Base-by-base conservation (phyloP, 495 filamentous ascomycete genomes). In the Parathielavia hyrcaniae region DNA sequence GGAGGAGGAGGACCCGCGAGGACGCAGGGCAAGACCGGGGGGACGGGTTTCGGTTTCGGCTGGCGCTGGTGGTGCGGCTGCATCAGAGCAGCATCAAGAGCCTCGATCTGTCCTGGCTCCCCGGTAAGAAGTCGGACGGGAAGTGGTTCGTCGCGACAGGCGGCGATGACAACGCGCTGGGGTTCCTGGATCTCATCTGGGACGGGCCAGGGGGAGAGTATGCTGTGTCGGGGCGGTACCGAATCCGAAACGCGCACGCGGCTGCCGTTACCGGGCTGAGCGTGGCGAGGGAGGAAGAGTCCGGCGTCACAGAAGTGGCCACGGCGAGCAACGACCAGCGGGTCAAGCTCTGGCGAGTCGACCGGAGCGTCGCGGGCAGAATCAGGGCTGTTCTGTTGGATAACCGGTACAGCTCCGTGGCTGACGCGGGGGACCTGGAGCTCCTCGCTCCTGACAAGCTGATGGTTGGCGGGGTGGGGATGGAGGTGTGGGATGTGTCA, bases 101-200 rank as follows among this genome's bases (percentile, higher is more conserved):
- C 4, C 69, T 86, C 4, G 72, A 73, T 30, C 59, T 76, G 2
- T 56, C 63, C 3, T 53, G 70, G 1, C 73, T 66, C 1, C 65
- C 61, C n/a, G 60, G 59, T 0, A 47, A 17, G 0, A 35, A 26
- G 11, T 36, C 55, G 3, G 55, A 55, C 0, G 55, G 64, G 1
- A 12, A 45, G 13, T 77, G 74, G 32, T 36, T 92, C 10, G 59
- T 92, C 17, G 67, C 85, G n/a, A 86, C 87, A 0, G 90, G 87
- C 16, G 88, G 91, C 6, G 91, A 97, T 61, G 91, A 95, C 63
- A 90, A 91, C 61, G 84, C 86, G 4, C 64, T 96, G 0, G 81
- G 79, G 0, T 63, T 92, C 11, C 79, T 83, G 1, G 71, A 79
- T 30, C 56, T 84, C 44, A 48, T 54, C 44, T 64, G 64, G 17